Evolutionary conservation across 164 flowering plant species (phyloP).

Genomic region (Nymphaea thermarum): DNA sequence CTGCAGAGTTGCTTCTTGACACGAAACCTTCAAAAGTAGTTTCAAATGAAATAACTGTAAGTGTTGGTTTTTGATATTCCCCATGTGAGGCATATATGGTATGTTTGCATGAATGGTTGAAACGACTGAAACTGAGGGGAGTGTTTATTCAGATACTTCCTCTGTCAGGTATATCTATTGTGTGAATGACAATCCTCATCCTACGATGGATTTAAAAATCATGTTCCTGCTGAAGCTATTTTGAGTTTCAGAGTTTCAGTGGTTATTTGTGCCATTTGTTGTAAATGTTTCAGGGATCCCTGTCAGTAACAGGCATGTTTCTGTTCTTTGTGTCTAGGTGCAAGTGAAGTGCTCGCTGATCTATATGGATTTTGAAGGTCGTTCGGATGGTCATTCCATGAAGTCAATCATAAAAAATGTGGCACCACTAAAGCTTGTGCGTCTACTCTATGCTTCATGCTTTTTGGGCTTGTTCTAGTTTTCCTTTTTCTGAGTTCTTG

Average conservation of each 20-base stretch:
- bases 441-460: slow-evolving; percentile 4
- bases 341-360: slow-evolving; percentile 75
- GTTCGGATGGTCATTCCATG: slow-evolving; percentile 93
- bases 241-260: too few relatives aligned
- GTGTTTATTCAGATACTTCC: too few relatives aligned
- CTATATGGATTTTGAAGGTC: slow-evolving; percentile 94
- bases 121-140: too few relatives aligned
- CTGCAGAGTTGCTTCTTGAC: slow-evolving; percentile 69
- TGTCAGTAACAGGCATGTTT: not conserved
- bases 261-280: too few relatives aligned
- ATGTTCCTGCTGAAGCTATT: too few relatives aligned
- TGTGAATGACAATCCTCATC: too few relatives aligned
- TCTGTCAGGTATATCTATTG: too few relatives aligned
- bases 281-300: too few relatives aligned
- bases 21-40: slow-evolving; percentile 92
- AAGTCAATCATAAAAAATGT: slow-evolving; percentile 87
- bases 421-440: slow-evolving; percentile 88
- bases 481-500: too few relatives aligned
- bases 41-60: slow-evolving; percentile 81
- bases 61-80: slow-evolving; percentile 10
- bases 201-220: too few relatives aligned
- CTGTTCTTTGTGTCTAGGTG: slow-evolving; percentile 34
- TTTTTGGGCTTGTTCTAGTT: not conserved
- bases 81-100: not conserved
- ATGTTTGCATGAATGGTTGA: not conserved